A percentile compares a stretch with the other conserved stretches of the same genome.
Evolutionary conservation across 352 stramenopile species (phyloP).

Genomic region (Phytophthora melonis): DNA sequence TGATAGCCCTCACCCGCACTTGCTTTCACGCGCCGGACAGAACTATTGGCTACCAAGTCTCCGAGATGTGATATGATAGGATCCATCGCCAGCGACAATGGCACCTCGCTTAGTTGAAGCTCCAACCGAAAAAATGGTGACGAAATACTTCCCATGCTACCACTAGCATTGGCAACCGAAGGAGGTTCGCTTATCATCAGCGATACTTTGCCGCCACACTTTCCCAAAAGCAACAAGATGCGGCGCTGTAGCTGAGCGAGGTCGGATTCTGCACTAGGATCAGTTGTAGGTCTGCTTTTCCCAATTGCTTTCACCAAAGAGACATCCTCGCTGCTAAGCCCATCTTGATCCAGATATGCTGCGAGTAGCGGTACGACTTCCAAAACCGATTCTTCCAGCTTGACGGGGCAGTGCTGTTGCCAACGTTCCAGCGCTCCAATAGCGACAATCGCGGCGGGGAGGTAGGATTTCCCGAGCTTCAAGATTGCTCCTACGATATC

Average conservation of each 20-base stretch:
- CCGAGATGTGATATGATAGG: constrained; percentile 63
- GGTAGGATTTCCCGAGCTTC: constrained; percentile 68
- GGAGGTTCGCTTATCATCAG: constrained; percentile 55
- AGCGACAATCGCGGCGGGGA: constrained; percentile 66
- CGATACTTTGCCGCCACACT: constrained; percentile 54
- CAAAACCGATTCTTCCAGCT: constrained; percentile 47
- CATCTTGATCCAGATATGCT: constrained; percentile 63
- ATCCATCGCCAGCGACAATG: constrained; percentile 54
- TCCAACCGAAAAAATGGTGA: constrained; percentile 50
- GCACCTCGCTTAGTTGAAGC: constrained; percentile 54
- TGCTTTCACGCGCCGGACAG: constrained; percentile 68
- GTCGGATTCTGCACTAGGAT: constrained; percentile 33
- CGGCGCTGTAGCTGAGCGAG: constrained; percentile 64
- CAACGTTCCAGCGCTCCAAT: constrained; percentile 67
- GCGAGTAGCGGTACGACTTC: constrained; percentile 57
- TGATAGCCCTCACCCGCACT: constrained; percentile 77
- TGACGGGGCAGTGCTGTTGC: constrained; percentile 38
- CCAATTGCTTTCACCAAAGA: constrained; percentile 14
- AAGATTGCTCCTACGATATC: constrained; percentile 60
- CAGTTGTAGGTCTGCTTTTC: constrained; percentile 14
- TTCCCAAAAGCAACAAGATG: constrained; percentile 69
- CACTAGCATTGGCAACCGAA: constrained; percentile 11
- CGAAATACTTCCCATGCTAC: constrained; percentile 29
- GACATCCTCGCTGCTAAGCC: constrained; percentile 16
- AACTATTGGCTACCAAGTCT: constrained; percentile 56